A percentile compares a stretch with the other conserved stretches of the same genome.
These are phyloP conservation scores for Entonaema liquescens DNA, from an alignment of 495 filamentous ascomycete species.

Conservation along the genomic window DNA sequence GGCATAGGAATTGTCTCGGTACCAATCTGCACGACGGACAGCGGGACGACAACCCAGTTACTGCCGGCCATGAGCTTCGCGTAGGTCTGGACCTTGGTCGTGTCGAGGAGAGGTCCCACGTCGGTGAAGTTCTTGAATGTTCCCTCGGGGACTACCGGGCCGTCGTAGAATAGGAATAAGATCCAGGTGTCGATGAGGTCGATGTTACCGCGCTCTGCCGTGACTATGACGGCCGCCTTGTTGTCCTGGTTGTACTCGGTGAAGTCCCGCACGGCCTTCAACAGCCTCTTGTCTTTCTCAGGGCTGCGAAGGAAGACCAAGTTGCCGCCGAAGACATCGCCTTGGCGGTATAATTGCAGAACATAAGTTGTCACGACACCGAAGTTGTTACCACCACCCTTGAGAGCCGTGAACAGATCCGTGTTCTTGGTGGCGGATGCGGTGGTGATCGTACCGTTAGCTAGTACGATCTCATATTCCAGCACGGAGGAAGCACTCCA, in stretches of 20 bases:
- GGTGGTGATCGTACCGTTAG: conserved; percentile 62
- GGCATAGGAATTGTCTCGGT: conserved; percentile 62
- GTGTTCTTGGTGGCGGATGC: conserved; percentile 54
- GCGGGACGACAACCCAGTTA: conserved; percentile 46
- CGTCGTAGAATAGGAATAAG: conserved; percentile 71
- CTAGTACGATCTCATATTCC: conserved; percentile 66
- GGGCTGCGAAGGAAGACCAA: conserved; percentile 52
- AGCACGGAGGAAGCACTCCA: conserved; percentile 64
- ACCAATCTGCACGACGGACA: conserved; percentile 52
- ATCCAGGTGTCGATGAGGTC: conserved; percentile 63
- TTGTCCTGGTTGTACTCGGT: conserved; percentile 61
- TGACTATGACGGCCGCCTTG: conserved; percentile 63
- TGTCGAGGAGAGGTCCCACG: conserved; percentile 34
- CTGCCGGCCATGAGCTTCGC: conserved; percentile 41
- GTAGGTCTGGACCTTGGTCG: conserved; percentile 38
- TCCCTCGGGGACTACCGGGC: conserved; percentile 58
- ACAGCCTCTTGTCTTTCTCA: conserved; percentile 52
- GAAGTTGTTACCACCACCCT: conserved; percentile 62
- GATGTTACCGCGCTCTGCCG: conserved; percentile 57
- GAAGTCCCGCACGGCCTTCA: conserved; percentile 62
- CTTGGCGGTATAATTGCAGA: conserved; percentile 58
- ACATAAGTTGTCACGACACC: conserved; percentile 60
- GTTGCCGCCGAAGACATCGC: conserved; percentile 63
- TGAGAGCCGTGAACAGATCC: conserved; percentile 55
- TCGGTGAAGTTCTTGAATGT: conserved; percentile 65